These are phyloP conservation scores for Solanum etuberosum DNA, from an alignment of 257 asterid genomes.

Conservation along the genomic window DNA sequence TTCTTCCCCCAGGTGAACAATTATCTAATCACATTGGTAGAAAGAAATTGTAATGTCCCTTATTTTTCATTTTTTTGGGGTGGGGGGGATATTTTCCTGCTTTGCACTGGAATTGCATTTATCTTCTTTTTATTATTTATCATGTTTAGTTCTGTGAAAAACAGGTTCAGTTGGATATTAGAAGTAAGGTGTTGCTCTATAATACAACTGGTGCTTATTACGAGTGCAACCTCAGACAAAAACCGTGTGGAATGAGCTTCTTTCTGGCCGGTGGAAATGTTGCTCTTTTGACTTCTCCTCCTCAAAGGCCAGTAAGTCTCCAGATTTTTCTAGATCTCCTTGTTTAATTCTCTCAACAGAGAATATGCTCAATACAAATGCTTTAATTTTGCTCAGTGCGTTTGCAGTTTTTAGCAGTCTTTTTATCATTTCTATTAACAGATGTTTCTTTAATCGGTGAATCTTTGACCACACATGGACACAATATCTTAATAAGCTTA, in stretches of 20 bases:
- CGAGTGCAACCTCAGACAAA: constrained; percentile 38
- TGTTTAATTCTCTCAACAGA: not conserved
- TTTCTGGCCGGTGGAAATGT: constrained; percentile 25
- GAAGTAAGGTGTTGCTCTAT: constrained; percentile 33
- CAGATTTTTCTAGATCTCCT: not conserved
- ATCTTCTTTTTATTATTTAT: not conserved
- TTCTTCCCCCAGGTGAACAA: not conserved
- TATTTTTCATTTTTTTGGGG: not conserved
- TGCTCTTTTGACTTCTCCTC: constrained; percentile 68
- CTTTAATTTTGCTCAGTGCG: not conserved
- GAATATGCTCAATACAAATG: not conserved
- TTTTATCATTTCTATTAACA: not conserved
- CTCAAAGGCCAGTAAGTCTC: constrained; percentile 45
- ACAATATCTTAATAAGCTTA: not conserved
- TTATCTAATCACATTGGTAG: not conserved
- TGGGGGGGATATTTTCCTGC: not conserved
- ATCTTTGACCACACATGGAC: not conserved
- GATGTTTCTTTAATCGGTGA: not conserved
- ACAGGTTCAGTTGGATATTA: constrained; percentile 49
- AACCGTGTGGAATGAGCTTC: constrained; percentile 40
- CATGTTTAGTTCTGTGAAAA: not conserved
- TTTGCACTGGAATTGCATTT: not conserved
- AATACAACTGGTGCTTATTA: constrained; percentile 50
- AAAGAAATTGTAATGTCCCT: not conserved
- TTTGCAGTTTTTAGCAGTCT: not conserved